These are phyloP conservation scores for Phaeosphaeriaceae sp. DNA, from an alignment of 2,329 filamentous ascomycete species.

Conservation along the genomic window DNA sequence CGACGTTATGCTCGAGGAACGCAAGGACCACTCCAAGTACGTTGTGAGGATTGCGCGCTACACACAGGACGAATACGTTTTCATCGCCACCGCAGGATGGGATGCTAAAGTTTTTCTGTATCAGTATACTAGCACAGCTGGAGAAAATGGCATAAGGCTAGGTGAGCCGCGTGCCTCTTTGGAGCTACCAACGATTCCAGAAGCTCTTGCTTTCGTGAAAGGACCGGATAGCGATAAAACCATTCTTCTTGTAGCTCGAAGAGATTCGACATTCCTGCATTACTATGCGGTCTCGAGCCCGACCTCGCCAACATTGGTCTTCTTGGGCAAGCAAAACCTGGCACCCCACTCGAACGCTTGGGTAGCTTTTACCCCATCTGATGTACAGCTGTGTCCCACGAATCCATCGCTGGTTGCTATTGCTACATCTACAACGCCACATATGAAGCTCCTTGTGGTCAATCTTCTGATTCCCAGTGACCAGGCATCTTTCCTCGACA, in stretches of 20 bases:
- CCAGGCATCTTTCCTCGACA: slow-evolving; percentile 9
- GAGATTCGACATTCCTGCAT: slow-evolving; percentile 66
- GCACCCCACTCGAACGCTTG: slow-evolving; percentile 71
- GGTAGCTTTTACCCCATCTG: slow-evolving; percentile 68
- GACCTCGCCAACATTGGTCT: slow-evolving; percentile 21
- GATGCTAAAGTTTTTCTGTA: slow-evolving; percentile 66
- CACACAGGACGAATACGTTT: slow-evolving; percentile 39
- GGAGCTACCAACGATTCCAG: slow-evolving; percentile 62
- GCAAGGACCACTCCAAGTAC: slow-evolving; percentile 68
- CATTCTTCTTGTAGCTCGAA: slow-evolving; percentile 62
- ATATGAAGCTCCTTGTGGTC: slow-evolving; percentile 69
- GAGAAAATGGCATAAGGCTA: slow-evolving; percentile 36
- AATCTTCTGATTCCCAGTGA: slow-evolving; percentile 61
- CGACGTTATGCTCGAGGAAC: slow-evolving; percentile 53
- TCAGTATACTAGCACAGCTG: slow-evolving; percentile 28
- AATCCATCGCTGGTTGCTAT: slow-evolving; percentile 65
- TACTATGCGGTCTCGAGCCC: slow-evolving; percentile 57
- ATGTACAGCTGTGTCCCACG: slow-evolving; percentile 63
- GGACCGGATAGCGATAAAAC: slow-evolving; percentile 57
- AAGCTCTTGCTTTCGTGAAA: slow-evolving; percentile 62
- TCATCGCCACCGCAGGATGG: slow-evolving; percentile 68
- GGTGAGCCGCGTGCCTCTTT: slow-evolving; percentile 54
- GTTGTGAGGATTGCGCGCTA: slow-evolving; percentile 60
- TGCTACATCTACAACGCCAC: slow-evolving; percentile 66
- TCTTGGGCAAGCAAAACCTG: slow-evolving; percentile 66